Conservation (phyloP, 139 green algal genomes). For the Protoeuglena noctilucae region DNA sequence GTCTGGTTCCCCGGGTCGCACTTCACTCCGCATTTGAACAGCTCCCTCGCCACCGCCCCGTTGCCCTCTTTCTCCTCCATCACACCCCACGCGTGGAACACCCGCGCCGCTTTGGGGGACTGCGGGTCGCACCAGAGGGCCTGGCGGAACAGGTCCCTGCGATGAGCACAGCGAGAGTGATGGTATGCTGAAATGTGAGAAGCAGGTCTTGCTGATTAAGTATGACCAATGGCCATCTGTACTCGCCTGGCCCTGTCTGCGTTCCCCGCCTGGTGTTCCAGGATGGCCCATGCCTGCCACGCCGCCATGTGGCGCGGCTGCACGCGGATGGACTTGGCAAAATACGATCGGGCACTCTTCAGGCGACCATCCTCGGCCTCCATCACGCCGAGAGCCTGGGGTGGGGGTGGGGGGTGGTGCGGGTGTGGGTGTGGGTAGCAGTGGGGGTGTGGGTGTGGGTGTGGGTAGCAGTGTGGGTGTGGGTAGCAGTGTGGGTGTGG, state of each 20-base stretch:
- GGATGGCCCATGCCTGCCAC: conserved; percentile 78
- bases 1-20: too few relatives aligned
- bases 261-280: conserved; percentile 61
- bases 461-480: too few relatives aligned
- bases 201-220: too few relatives aligned
- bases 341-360: conserved; percentile 40
- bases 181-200: too few relatives aligned
- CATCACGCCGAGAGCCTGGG: conserved; percentile 47
- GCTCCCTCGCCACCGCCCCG: conserved; percentile 47
- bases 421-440: too few relatives aligned
- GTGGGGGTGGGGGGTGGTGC: too few relatives aligned
- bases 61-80: conserved; percentile 64
- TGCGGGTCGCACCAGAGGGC: conserved; percentile 68
- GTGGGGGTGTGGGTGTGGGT: too few relatives aligned
- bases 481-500: too few relatives aligned
- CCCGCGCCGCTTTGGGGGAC: conserved; percentile 27
- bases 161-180: too few relatives aligned
- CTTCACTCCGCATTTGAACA: conserved; percentile 87
- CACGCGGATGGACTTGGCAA: conserved; percentile 36
- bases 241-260: conserved; percentile 49
- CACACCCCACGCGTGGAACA: conserved; percentile 78
- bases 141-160: conserved; percentile 86
- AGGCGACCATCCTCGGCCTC: conserved; percentile 41
- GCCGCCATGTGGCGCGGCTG: conserved; percentile 53
- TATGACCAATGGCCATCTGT: too few relatives aligned